Base-by-base conservation (phyloP, 179 eudicot genomes). In the Beta macrorhiza region DNA sequence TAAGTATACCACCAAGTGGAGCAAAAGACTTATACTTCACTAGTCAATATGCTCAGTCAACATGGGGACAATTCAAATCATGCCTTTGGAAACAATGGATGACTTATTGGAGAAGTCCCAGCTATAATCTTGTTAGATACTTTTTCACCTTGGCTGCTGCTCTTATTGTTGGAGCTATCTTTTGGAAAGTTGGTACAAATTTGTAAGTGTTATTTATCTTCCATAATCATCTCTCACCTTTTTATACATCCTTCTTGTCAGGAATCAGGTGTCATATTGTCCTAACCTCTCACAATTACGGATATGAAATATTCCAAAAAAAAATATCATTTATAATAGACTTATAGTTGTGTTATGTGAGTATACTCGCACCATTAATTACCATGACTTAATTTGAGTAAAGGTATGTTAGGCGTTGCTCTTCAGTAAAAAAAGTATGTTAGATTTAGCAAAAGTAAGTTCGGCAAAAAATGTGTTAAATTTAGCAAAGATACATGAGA, bases 51-150 rank as follows among this genome's bases (percentile, higher is more conserved):
- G 88, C 98, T 12, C 93, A 95, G 73, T 80, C 91, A 3, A 84
- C 88, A 42, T 89, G 90, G 95, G 94, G 86, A 0, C 99, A 95
- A 19, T 95, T 92, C 84, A 92, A 90, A 75, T 88, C 92, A 44
- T 95, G 98, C 83, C 85, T 92, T 11, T 95, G 99, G 99, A 95
- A 95, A 75, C 98, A 93, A 76, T 89, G 95, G 97, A 85, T 90
- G 93, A 91, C 97, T 71, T 92, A 95, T 45, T 95, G 99, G 99
- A 90, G 99, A 89, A 95, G 93, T 83, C 98, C 99, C 0, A 92
- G 87, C 42, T 95, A 95, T 81, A 95, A 93, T 67, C 94, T 93
- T 53, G 97, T 91, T 20, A 84, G 99, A 79, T 90, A 83, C 83
- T 86, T 91, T 87, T 93, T 92, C 89, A 89, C 97, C 22, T 77